Evolutionary conservation across 495 filamentous ascomycete genomes (phyloP).

Genomic region (Clohesyomyces aquaticus): DNA sequence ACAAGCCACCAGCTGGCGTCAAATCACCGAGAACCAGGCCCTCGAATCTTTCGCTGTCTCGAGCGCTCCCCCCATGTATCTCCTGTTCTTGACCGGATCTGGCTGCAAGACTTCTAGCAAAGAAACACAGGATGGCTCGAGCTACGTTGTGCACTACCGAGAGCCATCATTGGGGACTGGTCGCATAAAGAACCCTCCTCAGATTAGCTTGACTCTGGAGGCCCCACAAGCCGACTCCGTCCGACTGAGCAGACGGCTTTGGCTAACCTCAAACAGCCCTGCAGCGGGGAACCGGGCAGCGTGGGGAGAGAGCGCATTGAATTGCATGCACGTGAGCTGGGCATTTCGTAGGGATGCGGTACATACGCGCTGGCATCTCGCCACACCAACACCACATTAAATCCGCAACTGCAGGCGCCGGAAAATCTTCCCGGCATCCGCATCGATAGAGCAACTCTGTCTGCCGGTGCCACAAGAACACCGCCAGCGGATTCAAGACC

Average conservation of each 20-base stretch:
- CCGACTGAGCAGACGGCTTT: constrained; percentile 9
- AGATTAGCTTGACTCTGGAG: background rate
- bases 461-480: too few relatives aligned
- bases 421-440: too few relatives aligned
- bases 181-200: constrained; percentile 20
- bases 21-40: background rate
- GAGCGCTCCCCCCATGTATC: background rate
- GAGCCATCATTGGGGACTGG: background rate
- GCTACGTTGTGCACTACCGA: background rate
- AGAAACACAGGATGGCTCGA: too few relatives aligned
- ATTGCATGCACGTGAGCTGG: constrained; percentile 30
- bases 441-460: too few relatives aligned
- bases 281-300: constrained; percentile 36
- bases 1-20: constrained; percentile 2
- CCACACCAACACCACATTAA: too few relatives aligned
- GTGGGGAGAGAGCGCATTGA: constrained; percentile 22
- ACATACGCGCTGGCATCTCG: too few relatives aligned
- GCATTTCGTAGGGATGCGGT: too few relatives aligned
- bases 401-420: too few relatives aligned
- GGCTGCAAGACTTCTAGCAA: too few relatives aligned
- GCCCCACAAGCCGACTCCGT: constrained; percentile 32
- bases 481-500: too few relatives aligned
- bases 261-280: constrained; percentile 5
- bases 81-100: too few relatives aligned
- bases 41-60: background rate